phyloP scores from a whole-genome alignment of 129 eudicot genomes.

The Ambrosia artemisiifolia region DNA sequence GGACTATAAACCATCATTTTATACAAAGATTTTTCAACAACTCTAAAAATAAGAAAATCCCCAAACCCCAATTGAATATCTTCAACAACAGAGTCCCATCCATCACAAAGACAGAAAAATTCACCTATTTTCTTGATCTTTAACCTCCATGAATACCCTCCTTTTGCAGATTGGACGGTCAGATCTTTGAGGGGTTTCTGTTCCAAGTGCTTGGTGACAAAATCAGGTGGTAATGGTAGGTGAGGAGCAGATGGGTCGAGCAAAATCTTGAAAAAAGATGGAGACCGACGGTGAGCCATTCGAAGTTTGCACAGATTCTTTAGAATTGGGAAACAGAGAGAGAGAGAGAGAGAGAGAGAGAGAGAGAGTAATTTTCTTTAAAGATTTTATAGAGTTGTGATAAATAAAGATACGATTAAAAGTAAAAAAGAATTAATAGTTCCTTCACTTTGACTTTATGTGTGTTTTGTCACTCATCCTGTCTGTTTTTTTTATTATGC shows the following conservation, averaged over 20 bases:
- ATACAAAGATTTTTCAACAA: constrained; percentile 2
- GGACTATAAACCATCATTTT: constrained; percentile 5
- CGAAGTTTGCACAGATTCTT: not conserved
- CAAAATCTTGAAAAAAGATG: constrained; percentile 18
- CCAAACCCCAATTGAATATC: constrained; percentile 23
- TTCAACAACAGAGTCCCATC: constrained; percentile 15
- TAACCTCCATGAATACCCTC: constrained; percentile 20
- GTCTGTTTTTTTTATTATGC: no score
- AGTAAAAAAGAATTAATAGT: no score
- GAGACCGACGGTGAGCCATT: not conserved
- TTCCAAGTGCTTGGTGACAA: constrained; percentile 8
- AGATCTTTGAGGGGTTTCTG: constrained; percentile 9
- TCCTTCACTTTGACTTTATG: no score
- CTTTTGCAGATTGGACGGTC: not conserved
- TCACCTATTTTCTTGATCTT: not conserved
- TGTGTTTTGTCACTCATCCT: no score
- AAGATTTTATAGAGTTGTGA: no score
- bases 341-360: not conserved
- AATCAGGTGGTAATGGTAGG: constrained; percentile 22
- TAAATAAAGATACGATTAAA: no score
- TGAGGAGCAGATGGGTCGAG: constrained; percentile 19
- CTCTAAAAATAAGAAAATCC: constrained; percentile 24
- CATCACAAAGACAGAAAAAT: not conserved
- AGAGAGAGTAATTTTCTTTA: not conserved
- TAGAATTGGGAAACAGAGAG: not conserved